Percentiles rank a stretch among this genome's conserved stretches.
phyloP scores from a whole-genome alignment of 192 early-diverging fungal species.

The Gamsiella multidivaricata region DNA sequence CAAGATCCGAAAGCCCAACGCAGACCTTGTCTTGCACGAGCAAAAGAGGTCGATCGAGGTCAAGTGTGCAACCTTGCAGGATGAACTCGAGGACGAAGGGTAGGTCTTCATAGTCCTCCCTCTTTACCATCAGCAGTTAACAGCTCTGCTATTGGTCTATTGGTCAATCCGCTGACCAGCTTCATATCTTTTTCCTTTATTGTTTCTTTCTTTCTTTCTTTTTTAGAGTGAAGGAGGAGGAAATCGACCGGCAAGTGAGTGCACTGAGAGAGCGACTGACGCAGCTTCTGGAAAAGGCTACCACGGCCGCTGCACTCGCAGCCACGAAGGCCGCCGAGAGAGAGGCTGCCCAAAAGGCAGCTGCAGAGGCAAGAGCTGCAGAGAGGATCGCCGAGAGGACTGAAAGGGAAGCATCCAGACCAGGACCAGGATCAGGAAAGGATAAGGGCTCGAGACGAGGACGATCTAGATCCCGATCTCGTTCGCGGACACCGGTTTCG shows the following conservation, averaged over 20 bases:
- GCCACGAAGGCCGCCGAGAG: constrained; percentile 31
- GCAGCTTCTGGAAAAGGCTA: constrained; percentile 36
- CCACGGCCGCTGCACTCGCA: constrained; percentile 19
- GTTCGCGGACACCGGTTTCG: constrained; percentile 18
- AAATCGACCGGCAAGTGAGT: constrained; percentile 73
- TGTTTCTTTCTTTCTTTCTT: not conserved
- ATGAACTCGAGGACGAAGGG: constrained; percentile 82
- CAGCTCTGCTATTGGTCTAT: too few species aligned
- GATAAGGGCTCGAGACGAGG: constrained; percentile 13
- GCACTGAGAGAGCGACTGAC: constrained; percentile 54
- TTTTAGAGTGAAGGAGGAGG: constrained; percentile 66
- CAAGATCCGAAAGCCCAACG: constrained; percentile 68
- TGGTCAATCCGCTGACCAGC: too few species aligned
- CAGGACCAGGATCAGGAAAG: not conserved
- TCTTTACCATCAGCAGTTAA: too few species aligned
- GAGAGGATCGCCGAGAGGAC: constrained; percentile 14
- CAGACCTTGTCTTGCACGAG: constrained; percentile 88
- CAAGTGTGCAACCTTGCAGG: constrained; percentile 82
- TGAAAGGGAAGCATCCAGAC: not conserved
- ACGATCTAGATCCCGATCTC: constrained; percentile 18
- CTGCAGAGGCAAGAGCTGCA: constrained; percentile 16
- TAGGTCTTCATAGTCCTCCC: constrained; percentile 22
- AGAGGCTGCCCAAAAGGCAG: constrained; percentile 19
- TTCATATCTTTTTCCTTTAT: not conserved
- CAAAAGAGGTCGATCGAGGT: constrained; percentile 90